Base-by-base conservation (phyloP, 2,329 filamentous ascomycete genomes). In the Scytalidium sp. region DNA sequence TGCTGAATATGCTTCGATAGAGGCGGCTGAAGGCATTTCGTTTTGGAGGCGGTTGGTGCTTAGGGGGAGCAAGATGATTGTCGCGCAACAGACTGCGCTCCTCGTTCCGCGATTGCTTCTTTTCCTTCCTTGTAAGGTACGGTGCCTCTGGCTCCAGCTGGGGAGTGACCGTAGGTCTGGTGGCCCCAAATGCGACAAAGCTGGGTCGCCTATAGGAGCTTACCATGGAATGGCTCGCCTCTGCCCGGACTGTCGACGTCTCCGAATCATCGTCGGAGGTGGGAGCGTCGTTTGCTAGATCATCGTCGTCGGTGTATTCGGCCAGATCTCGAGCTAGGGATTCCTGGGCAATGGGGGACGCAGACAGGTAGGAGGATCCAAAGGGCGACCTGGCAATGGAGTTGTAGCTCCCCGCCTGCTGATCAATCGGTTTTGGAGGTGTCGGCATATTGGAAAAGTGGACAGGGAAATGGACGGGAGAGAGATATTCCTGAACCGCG, bases 161-260 rank as follows among this genome's bases (percentile, higher is more conserved):
- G 3, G 83, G 81, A 21, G 89, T 79, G 51, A 95, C 76, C 3
- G 86, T 80, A 3, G 87, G 85, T 47, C 90, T 78, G 1, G 83
- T 79, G 20, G 85, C 85, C 11, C 86, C 87, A 52, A 81, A 88
- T 23, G 86, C 84, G 41, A 94, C 84, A 63, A 85, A 87, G 57
- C 84, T 88, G 1, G 90, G 89, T 42, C 90, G 81, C 49, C 88
- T 83, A 70, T 94, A 96, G 25, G 81, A 81, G 29, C 80, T 78
- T 17, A 76, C 74, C 70, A 87, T 75, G 15, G 81, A 79, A 52
- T 72, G 69, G 54, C 72, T 56, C 15, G 64, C 60, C 27, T 65
- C 65, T 22, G 61, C 66, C 17, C 66, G 56, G 29, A 63, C 46
- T 55, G 49, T 72, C 51, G 54, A 68, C 49, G 57, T 66, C 64